Evolutionary conservation across 2,329 filamentous ascomycete species (phyloP).

Genomic region (Neonectria hederae): DNA sequence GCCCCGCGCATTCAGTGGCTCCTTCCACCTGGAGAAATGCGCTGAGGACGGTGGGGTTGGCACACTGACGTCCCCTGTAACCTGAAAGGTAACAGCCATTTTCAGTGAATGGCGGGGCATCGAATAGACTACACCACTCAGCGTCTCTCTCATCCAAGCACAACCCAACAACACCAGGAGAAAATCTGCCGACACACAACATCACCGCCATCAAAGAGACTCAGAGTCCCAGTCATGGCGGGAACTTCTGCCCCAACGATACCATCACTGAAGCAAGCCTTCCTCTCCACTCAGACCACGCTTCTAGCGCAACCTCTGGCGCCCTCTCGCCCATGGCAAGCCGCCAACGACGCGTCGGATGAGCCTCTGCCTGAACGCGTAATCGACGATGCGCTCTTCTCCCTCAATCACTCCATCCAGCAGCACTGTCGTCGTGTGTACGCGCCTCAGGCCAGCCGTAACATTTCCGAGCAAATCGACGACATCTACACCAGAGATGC

Average conservation of each 20-base stretch:
- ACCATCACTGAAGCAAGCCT: slow-evolving; percentile 70
- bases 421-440: slow-evolving; percentile 74
- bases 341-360: slow-evolving; percentile 55
- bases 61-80: background rate
- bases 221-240: slow-evolving; percentile 10
- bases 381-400: slow-evolving; percentile 66
- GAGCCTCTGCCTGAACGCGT: slow-evolving; percentile 56
- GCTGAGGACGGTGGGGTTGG: background rate
- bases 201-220: background rate
- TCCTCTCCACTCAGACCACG: slow-evolving; percentile 70
- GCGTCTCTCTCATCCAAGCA: background rate
- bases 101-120: background rate
- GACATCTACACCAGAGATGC: slow-evolving; percentile 64
- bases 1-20: background rate
- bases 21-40: background rate
- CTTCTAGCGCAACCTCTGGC: slow-evolving; percentile 68
- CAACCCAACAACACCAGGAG: background rate
- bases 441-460: slow-evolving; percentile 72
- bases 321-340: slow-evolving; percentile 64
- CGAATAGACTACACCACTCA: background rate
- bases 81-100: background rate
- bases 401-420: slow-evolving; percentile 69
- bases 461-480: slow-evolving; percentile 79
- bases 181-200: background rate
- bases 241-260: slow-evolving; percentile 58